Evolutionary conservation across 2,329 filamentous ascomycete genomes (phyloP).

Genomic region (Alternaria angustiovoidea): DNA sequence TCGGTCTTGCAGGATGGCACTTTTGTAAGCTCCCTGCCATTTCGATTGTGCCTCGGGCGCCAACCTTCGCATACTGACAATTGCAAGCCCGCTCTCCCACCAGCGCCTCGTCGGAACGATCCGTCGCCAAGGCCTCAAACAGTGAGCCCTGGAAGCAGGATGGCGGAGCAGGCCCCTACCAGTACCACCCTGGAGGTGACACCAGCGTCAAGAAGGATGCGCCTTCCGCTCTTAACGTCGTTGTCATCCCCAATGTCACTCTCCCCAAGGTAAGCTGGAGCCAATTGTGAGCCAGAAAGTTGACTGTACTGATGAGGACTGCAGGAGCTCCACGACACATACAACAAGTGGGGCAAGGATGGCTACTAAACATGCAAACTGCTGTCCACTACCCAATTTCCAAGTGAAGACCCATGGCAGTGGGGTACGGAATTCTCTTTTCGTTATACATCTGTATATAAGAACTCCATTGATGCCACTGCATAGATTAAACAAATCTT

Average conservation of each 20-base stretch:
- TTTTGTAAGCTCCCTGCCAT: conserved; percentile 66
- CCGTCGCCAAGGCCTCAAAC: conserved; percentile 75
- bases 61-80: conserved; percentile 22
- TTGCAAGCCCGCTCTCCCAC: conserved; percentile 81
- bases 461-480: conserved; percentile 11
- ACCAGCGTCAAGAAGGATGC: conserved; percentile 81
- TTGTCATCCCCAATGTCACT: conserved; percentile 92
- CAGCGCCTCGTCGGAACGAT: conserved; percentile 79
- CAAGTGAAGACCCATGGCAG: neutral
- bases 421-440: conserved; percentile 2
- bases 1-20: conserved; percentile 89
- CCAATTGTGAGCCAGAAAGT: neutral
- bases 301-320: conserved; percentile 1
- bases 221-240: conserved; percentile 92
- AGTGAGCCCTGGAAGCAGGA: conserved; percentile 92
- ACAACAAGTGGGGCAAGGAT: conserved; percentile 99
- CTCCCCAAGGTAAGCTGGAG: conserved; percentile 70
- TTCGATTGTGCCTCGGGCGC: conserved; percentile 7
- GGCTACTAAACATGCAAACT: conserved; percentile 65
- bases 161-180: conserved; percentile 65
- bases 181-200: conserved; percentile 81
- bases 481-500: conserved; percentile 13
- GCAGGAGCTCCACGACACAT: conserved; percentile 90
- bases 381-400: neutral
- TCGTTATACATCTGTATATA: conserved; percentile 28